Base-by-base conservation (phyloP, 495 filamentous ascomycete genomes). In the Pseudomonodictys pantanalensis region DNA sequence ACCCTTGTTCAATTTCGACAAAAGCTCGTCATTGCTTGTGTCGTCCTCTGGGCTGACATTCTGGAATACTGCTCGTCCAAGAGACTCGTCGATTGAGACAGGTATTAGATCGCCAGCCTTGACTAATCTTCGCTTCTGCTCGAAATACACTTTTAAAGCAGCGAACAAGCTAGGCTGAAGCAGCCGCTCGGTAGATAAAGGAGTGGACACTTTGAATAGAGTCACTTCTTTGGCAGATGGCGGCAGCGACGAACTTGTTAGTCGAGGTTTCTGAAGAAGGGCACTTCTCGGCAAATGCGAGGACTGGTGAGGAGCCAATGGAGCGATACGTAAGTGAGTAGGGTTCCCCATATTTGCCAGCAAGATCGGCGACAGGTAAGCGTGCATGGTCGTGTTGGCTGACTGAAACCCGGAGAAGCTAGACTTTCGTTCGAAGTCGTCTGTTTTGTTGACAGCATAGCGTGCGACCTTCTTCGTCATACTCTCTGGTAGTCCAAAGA, bases 211-310 rank as follows among this genome's bases (percentile, higher is more conserved):
- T 61, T 95, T 93, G 42, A 90, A 79, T n/a, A 98, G 72, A 0
- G 89, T 95, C 25, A 97, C 86, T 69, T 97, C 92, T 60, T 90
- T 90, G 15, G 93, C 95, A 54, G 87, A 79, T 1, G 91, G 95
- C 0, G 95, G 93, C 35, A 77, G 82, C n/a, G 79, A 79, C 1
- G 84, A 75, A 25, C 56, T 56, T 1, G 65, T 63, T 17, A 66
- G 6, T 20, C 56, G 52, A 20, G 66, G 58, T 48, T 66, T 68
- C 32, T 57, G 65, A 11, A n/a, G n/a, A n/a, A 58, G 28, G 12
- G 56, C 56, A 26, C 32, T 52, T 35, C 65, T 26, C 2, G 60
- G 56, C 12, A 54, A 18, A 15, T 61, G 56, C 11, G 59, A 56
- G 3, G 50, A 38, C 38, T 66, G 68, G 29, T 46, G 58, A 10